A percentile compares a stretch with the other conserved stretches of the same genome.
Conservation (phyloP, 2,329 filamentous ascomycete species). For the Fusarium sp. region DNA sequence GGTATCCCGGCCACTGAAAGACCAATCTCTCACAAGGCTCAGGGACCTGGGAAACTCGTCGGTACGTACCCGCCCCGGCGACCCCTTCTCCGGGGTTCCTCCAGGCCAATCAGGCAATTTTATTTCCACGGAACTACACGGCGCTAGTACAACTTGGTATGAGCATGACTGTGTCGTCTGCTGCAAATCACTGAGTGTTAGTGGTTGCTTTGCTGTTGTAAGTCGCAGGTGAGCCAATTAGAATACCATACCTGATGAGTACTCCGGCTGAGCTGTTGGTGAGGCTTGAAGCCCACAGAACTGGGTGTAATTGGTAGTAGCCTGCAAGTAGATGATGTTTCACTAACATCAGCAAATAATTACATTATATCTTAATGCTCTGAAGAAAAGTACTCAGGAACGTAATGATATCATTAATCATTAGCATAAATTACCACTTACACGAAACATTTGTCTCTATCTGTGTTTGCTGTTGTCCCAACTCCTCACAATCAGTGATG, state of each 20-base stretch:
- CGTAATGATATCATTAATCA: constrained; percentile 19
- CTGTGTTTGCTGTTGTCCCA: background rate
- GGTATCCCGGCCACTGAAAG: constrained; percentile 37
- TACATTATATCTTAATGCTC: background rate
- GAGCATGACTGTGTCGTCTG: constrained; percentile 41
- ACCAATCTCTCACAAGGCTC: constrained; percentile 29
- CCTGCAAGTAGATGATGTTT: constrained; percentile 21
- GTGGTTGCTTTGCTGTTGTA: constrained; percentile 36
- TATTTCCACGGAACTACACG: constrained; percentile 10
- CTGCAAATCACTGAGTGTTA: constrained; percentile 41
- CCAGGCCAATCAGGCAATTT: constrained; percentile 46
- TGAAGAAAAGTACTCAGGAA: constrained; percentile 6
- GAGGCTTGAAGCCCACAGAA: constrained; percentile 23
- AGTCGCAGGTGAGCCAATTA: constrained; percentile 26
- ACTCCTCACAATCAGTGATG: background rate
- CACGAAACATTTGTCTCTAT: background rate
- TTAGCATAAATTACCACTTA: background rate
- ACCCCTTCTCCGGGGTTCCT: constrained; percentile 50
- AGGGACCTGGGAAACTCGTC: constrained; percentile 14
- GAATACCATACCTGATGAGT: constrained; percentile 26
- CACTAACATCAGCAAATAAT: constrained; percentile 1
- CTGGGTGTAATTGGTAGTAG: constrained; percentile 26
- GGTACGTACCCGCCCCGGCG: constrained; percentile 44
- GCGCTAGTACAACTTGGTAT: constrained; percentile 41
- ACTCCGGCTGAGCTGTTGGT: constrained; percentile 31